Evolutionary conservation across 768 basidiomycete genomes (phyloP).

Genomic region (Mycena metata): DNA sequence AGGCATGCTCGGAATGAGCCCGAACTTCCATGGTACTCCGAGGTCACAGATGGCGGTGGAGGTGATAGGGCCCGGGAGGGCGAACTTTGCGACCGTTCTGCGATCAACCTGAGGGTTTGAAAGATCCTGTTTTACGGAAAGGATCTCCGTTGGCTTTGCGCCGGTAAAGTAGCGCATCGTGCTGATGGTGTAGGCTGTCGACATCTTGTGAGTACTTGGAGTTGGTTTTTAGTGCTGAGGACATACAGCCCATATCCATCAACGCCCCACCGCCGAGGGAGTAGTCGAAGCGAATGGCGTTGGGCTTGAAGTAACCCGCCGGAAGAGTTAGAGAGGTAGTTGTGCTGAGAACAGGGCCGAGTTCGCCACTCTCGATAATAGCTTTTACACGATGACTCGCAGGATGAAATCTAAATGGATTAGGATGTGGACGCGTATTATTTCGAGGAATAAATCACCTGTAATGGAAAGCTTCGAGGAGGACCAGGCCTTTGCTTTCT

Average conservation of each 20-base stretch:
- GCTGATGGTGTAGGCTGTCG: conserved; percentile 63
- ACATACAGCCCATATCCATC: conserved; percentile 74
- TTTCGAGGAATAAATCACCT: conserved; percentile 49
- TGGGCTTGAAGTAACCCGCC: conserved; percentile 45
- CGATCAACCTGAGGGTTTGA: conserved; percentile 48
- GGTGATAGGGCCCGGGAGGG: conserved; percentile 50
- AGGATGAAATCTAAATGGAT: conserved; percentile 70
- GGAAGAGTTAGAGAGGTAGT: conserved; percentile 56
- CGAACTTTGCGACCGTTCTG: conserved; percentile 46
- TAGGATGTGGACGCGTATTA: neutral
- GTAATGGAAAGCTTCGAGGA: conserved; percentile 75
- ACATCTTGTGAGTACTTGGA: neutral
- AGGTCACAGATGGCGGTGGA: conserved; percentile 54
- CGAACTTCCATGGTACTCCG: conserved; percentile 44
- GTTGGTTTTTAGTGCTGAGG: too few relatives aligned
- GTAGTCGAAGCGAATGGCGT: conserved; percentile 67
- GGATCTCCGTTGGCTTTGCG: conserved; percentile 57
- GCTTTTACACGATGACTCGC: conserved; percentile 66
- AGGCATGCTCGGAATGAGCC: conserved; percentile 55
- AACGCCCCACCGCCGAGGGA: conserved; percentile 70
- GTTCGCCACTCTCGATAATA: conserved; percentile 68
- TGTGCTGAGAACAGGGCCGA: conserved; percentile 66
- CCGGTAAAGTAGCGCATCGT: conserved; percentile 62
- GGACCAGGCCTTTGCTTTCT: conserved; percentile 60
- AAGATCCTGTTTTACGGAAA: conserved; percentile 50